Evolutionary conservation across 2,329 filamentous ascomycete genomes (phyloP), one percentile per base, ranked within the genome.

Genomic region (Aspergillus intermedius): DNA sequence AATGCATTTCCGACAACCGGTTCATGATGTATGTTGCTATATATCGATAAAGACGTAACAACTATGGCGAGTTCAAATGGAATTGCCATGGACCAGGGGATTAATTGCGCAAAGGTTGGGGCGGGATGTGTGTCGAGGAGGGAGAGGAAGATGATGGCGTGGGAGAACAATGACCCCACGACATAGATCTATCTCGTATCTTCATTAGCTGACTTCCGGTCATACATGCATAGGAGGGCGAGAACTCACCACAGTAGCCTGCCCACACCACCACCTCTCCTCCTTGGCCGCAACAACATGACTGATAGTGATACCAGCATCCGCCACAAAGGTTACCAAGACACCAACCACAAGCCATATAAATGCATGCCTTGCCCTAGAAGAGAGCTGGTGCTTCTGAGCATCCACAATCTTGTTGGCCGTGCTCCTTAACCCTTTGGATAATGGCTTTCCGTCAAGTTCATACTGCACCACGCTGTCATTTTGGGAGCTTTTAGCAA

Each of bases 81-180:
- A 13, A 89, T 66, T 21, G 84, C 84, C 40, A 89, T 70, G 39
- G 77, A 66, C 93, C 93, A 98, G 58, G 88, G 83, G 42, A 86
- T 70, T 48, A 91, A 79, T 69, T 96, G 90, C 47, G 88, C 83
- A 42, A 83, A 75, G 44, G 85, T 91, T 0, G 93, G 93, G 10
- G 87, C 87, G 28, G 88, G 84, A 54, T 81, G 83, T 63, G 86
- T 87, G 67, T 96, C 91, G 60, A 95, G 77, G 49, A 97, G 79
- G 25, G 90, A 90, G 61, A 96, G 86, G 56, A 94, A 78, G 56
- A 95, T 80, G 57, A 95, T 84, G 44, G 87, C 78, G 72, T 94
- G 93, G 54, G 91, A 82, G 75, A 95, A 95, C 56, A 90, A 86
- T 42, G 88, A 86, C 47, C 86, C 88, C 49, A 88, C 80, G 54